Evolutionary conservation across 2,329 filamentous ascomycete genomes (phyloP).

Genomic region (Fusarium chuoi): DNA sequence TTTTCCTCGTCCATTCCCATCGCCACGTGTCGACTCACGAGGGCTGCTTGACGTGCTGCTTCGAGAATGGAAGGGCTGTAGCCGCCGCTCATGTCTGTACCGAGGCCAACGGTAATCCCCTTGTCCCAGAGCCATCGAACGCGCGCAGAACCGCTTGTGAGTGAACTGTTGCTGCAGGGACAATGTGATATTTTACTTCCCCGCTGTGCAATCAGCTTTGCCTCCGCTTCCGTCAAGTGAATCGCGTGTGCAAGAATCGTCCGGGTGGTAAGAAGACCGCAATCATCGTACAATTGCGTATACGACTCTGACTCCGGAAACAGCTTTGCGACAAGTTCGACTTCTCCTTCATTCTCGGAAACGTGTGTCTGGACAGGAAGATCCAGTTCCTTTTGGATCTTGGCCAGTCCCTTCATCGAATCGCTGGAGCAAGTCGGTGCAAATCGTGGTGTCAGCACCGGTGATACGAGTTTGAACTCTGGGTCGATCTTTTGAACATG

Average conservation of each 20-base stretch:
- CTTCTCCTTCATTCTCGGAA: constrained; percentile 81
- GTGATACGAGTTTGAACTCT: constrained; percentile 70
- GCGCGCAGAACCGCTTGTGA: constrained; percentile 81
- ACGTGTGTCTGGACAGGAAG: constrained; percentile 90
- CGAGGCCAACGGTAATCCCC: constrained; percentile 83
- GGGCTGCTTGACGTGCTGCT: constrained; percentile 80
- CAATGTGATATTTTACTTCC: constrained; percentile 82
- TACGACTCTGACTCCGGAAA: constrained; percentile 76
- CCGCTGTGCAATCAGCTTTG: constrained; percentile 68
- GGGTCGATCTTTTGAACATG: constrained; percentile 78
- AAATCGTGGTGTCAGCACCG: constrained; percentile 82
- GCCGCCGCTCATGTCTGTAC: constrained; percentile 91
- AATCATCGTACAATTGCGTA: constrained; percentile 79
- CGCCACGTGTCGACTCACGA: constrained; percentile 79
- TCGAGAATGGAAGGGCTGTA: constrained; percentile 86
- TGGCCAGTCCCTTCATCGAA: constrained; percentile 71
- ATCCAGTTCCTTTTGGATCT: constrained; percentile 68
- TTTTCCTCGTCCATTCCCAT: constrained; percentile 56
- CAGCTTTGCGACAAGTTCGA: constrained; percentile 73
- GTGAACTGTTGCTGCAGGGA: constrained; percentile 83
- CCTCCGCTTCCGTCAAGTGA: constrained; percentile 76
- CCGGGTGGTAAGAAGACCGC: constrained; percentile 73
- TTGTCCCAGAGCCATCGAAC: constrained; percentile 79
- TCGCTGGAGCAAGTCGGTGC: constrained; percentile 70
- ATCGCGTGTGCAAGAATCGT: constrained; percentile 90